Evolutionary conservation across 2,329 filamentous ascomycete species (phyloP).

Genomic region (Fusarium citri): DNA sequence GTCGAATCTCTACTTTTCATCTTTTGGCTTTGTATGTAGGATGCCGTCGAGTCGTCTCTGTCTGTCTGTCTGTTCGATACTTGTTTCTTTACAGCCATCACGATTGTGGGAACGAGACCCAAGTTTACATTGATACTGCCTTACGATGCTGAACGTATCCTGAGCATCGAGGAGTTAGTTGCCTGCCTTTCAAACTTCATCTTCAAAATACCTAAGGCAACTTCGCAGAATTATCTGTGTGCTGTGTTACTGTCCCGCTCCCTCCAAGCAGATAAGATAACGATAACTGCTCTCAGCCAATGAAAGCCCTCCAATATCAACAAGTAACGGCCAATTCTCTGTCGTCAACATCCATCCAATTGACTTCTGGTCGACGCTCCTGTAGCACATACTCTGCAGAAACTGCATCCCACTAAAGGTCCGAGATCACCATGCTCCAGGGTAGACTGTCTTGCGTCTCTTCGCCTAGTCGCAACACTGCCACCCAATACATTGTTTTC

Average conservation of each 20-base stretch:
- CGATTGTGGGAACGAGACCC: too few relatives aligned
- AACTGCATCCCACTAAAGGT: constrained; percentile 43
- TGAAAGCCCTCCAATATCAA: background rate
- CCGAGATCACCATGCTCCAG: constrained; percentile 43
- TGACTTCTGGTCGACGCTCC: background rate
- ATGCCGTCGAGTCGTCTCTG: background rate
- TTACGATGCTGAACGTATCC: background rate
- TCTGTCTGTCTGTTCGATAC: background rate
- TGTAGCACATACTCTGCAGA: background rate
- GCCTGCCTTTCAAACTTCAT: background rate
- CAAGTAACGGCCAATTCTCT: background rate
- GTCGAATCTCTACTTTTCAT: constrained; percentile 36
- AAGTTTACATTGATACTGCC: background rate
- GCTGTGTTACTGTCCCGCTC: background rate
- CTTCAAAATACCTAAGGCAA: constrained; percentile 7
- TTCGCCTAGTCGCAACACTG: background rate
- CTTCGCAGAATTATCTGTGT: constrained; percentile 25
- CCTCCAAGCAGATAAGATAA: constrained; percentile 29
- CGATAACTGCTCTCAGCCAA: constrained; percentile 15
- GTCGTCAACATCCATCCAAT: background rate
- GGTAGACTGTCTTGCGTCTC: constrained; percentile 58
- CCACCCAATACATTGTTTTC: background rate
- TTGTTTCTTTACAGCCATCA: background rate
- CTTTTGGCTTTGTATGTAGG: background rate
- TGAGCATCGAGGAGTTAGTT: background rate